Conservation (phyloP, 75 land plant species). For the Selaginella tamariscina region DNA sequence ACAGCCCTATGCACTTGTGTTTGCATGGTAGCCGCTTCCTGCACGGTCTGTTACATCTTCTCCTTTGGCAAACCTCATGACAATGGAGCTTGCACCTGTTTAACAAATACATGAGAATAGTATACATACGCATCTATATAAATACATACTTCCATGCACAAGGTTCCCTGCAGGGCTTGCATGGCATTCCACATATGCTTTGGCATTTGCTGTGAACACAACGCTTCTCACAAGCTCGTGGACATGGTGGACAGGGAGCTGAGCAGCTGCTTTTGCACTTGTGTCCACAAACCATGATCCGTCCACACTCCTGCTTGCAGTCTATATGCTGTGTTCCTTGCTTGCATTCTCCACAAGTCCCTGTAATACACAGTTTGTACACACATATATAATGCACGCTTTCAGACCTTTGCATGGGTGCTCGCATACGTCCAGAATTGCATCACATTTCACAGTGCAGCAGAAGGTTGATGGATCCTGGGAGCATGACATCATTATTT, state of each 20-base stretch:
- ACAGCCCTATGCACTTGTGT: conserved; percentile 15
- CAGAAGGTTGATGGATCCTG: no score
- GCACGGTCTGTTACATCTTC: conserved; percentile 12
- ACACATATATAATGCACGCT: no score
- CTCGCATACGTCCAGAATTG: no score
- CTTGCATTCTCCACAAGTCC: conserved; percentile 20
- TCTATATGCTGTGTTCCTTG: conserved; percentile 19
- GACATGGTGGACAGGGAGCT: conserved; percentile 16
- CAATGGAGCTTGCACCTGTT: conserved; percentile 16
- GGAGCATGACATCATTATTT: neutral
- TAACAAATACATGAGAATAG: no score
- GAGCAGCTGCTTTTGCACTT: conserved; percentile 15
- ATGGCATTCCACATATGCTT: conserved; percentile 14
- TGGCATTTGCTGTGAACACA: conserved; percentile 20
- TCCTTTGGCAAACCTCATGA: conserved; percentile 15
- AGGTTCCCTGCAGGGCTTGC: conserved; percentile 19
- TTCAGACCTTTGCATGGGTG: no score
- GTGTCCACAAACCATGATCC: conserved; percentile 19
- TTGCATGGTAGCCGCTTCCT: conserved; percentile 14
- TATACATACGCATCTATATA: no score
- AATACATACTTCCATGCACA: conserved; percentile 25
- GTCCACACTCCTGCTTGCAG: conserved; percentile 13
- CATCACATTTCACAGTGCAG: no score
- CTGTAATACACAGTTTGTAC: conserved; percentile 18
- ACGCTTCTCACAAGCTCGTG: conserved; percentile 14